Base-by-base conservation (phyloP, 2,329 filamentous ascomycete species). In the Aspergillus neoniger region DNA sequence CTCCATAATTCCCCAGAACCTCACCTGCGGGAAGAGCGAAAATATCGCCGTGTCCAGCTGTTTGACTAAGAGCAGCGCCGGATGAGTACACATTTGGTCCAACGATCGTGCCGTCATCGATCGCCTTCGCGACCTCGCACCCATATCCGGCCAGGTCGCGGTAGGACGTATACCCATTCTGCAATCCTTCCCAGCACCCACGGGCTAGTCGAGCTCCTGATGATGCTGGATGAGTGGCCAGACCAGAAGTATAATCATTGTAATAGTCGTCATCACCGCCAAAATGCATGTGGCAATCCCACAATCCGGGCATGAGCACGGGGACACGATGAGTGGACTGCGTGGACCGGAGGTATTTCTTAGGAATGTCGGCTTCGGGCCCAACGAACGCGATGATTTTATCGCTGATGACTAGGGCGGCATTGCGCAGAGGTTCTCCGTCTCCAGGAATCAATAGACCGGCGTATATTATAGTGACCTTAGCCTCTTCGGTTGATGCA, bases 251-350 rank as follows among this genome's bases (percentile, higher is more conserved):
- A 15, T 55, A 55, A 25, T 55, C 52, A n/a, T 30, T 30, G 52
- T 44, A 55, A 39, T 55, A 55, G 5, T 32, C 38, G 21, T 55
- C 52, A 1, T 55, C 52, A 1, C 52, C 52, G 19, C 36, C 39
- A n/a, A 55, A 55, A 15, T 55, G 52, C 15, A 55, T 55, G 38
- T 55, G 52, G 8, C 38, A 43, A 17, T 55, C 52, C 52, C 52
- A 55, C 38, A 55, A n/a, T 2, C 52, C 52, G 2, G 52, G 52
- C 52, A 55, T 55, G 1, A 55, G 38, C 32, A 44, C 52, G 1
- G 38, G 32, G 19, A 55, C 52, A 6, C n/a, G 23, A 2, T 55
- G 52, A 23, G 21, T 55, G 2, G 52, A 43, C 12, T 55, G 52
- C 5, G 38, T 41, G 38, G 32, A n/a, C 15, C 52, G 38, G 19